phyloP scores from a whole-genome alignment of 148 eudicot species.

The Rhododendron simsii region DNA sequence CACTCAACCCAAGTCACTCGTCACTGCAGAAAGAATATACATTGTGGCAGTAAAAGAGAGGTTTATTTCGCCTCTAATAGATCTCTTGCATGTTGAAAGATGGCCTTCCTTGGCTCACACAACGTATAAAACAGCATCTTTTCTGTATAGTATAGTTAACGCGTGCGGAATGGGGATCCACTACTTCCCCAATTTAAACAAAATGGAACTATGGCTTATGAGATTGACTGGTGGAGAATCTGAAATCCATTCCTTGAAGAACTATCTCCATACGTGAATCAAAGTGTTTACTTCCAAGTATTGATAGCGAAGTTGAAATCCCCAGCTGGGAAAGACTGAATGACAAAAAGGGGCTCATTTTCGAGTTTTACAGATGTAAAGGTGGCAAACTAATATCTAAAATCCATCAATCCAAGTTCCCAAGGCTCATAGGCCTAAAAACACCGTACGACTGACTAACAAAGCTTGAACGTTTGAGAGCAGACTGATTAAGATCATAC shows the following conservation, averaged over 20 bases:
- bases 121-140: neutral
- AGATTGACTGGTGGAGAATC: neutral
- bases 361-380: neutral
- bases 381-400: neutral
- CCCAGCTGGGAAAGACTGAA: neutral
- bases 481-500: neutral
- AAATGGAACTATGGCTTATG: neutral
- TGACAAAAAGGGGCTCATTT: neutral
- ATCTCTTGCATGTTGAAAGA: neutral
- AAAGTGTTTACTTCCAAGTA: neutral
- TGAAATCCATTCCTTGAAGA: neutral
- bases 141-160: neutral
- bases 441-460: neutral
- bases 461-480: neutral
- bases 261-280: neutral
- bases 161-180: too few relatives aligned
- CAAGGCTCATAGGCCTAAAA: neutral
- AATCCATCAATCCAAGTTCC: neutral
- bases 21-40: neutral
- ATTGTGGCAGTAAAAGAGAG: neutral
- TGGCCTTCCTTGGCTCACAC: neutral
- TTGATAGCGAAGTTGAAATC: neutral
- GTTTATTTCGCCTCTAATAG: neutral
- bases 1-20: neutral
- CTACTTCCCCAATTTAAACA: too few relatives aligned